phyloP scores from a whole-genome alignment of 495 filamentous ascomycete species.

The Xylaria intraflava region DNA sequence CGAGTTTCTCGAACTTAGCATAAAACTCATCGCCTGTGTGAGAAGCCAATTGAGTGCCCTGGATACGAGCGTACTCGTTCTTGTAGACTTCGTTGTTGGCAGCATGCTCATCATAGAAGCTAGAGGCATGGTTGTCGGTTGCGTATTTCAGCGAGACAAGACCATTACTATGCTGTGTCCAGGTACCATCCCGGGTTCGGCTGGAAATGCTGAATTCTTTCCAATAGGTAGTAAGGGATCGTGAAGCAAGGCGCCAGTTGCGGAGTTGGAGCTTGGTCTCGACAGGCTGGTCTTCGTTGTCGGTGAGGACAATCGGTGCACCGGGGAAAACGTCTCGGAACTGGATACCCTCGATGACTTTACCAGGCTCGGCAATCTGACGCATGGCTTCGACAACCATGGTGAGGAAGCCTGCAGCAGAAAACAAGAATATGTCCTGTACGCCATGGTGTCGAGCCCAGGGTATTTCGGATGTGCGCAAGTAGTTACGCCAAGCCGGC shows the following conservation, averaged over 20 bases:
- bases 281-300: constrained; percentile 23
- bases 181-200: constrained; percentile 18
- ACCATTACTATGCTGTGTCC: constrained; percentile 29
- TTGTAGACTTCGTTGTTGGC: constrained; percentile 15
- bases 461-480: constrained; percentile 32
- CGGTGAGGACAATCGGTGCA: constrained; percentile 31
- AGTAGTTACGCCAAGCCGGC: constrained; percentile 36
- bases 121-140: constrained; percentile 10
- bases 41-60: constrained; percentile 2
- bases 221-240: constrained; percentile 23
- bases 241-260: constrained; percentile 20
- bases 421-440: constrained; percentile 36
- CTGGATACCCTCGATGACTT: constrained; percentile 19
- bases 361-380: constrained; percentile 30
- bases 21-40: constrained; percentile 19
- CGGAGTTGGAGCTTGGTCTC: constrained; percentile 34
- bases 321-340: constrained; percentile 26
- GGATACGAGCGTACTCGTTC: constrained; percentile 17
- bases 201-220: constrained; percentile 23
- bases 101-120: constrained; percentile 17
- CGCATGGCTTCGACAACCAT: constrained; percentile 44
- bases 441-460: constrained; percentile 41
- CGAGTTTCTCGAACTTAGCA: constrained; percentile 21
- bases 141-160: constrained; percentile 24
- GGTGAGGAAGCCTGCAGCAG: constrained; percentile 38